phyloP scores from a whole-genome alignment of 441 rosid genomes.

The Populus hybrid region DNA sequence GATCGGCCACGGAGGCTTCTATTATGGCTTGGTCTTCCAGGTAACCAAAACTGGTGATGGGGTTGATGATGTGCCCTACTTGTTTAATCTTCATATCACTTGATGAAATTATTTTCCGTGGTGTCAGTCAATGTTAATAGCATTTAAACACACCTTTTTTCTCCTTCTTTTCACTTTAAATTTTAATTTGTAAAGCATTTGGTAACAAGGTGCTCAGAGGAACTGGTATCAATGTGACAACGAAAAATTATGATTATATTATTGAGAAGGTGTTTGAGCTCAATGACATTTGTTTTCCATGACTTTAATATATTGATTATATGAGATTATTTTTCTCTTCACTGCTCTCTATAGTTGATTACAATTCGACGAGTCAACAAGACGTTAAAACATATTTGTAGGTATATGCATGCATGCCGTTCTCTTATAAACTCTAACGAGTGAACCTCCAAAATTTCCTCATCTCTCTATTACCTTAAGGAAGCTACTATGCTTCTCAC shows the following conservation, averaged over 20 bases:
- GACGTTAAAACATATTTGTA: too few relatives aligned
- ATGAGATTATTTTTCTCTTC: background rate
- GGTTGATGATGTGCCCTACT: background rate
- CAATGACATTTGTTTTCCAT: background rate
- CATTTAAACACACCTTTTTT: background rate
- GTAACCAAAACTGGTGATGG: slow-evolving; percentile 25
- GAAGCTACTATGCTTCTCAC: too few relatives aligned
- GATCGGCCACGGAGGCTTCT: slow-evolving; percentile 72
- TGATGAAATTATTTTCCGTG: background rate
- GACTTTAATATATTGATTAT: background rate
- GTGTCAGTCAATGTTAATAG: background rate
- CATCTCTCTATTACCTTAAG: too few relatives aligned
- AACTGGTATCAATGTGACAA: background rate
- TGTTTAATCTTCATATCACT: background rate
- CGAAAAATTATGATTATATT: background rate
- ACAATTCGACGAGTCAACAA: background rate
- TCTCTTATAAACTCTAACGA: too few relatives aligned
- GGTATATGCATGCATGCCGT: too few relatives aligned
- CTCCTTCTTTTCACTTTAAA: background rate
- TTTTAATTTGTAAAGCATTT: background rate
- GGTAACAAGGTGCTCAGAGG: background rate
- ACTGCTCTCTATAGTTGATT: background rate
- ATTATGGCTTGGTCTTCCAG: slow-evolving; percentile 58
- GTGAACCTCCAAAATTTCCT: too few relatives aligned
- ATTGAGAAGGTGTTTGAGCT: background rate